Base-by-base conservation (phyloP, 805 yeast species). In the Kodamaea jinghongensis region DNA sequence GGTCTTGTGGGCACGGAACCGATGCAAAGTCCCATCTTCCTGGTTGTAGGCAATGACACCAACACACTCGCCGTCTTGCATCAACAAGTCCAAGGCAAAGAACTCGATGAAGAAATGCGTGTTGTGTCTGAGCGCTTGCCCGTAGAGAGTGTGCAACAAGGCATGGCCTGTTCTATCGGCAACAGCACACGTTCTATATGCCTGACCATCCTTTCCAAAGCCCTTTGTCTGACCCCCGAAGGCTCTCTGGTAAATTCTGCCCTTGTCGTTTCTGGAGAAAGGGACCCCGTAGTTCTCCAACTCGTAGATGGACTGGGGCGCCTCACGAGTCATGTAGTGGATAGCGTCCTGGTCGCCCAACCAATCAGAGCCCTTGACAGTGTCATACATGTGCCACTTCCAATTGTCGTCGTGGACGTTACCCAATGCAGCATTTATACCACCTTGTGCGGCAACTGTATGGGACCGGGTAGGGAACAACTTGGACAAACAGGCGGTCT, bases 321-420 rank as follows among this genome's bases (percentile, higher is more conserved):
- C 99, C 71, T 93, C 98, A 64, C 88, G 82, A 42, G 99, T 91
- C 99, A 93, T 93, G 72, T 93, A 93, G 71, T 93, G 98, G 61
- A 93, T 93, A 41, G 98, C 96, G 62, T 93, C 99, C 73, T 93
- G 99, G 70, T 93, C 99, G 60, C 99, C 99, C 49, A 93, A 80
- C 99, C 99, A 93, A 71, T 93, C 99, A 6, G 97, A 89, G 49
- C 99, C 99, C 72, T 91, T 93, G 55, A 93, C 98, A 55, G 99
- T 93, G 64, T 93, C 99, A 70, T 93, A 93, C 97, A 93, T 90
- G 69, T 93, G 99, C 97, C 98, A 93, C 67, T 86, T 95, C 99
- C 99, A 93, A 73, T 90, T 90, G 68, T 93, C 99, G 52, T 78
- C 75, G 73, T 93, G 98, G 96, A 91, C 90, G 76, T 93, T 93